Conservation (phyloP, 1,284 basidiomycete species). For the Marasmius fiardii region DNA sequence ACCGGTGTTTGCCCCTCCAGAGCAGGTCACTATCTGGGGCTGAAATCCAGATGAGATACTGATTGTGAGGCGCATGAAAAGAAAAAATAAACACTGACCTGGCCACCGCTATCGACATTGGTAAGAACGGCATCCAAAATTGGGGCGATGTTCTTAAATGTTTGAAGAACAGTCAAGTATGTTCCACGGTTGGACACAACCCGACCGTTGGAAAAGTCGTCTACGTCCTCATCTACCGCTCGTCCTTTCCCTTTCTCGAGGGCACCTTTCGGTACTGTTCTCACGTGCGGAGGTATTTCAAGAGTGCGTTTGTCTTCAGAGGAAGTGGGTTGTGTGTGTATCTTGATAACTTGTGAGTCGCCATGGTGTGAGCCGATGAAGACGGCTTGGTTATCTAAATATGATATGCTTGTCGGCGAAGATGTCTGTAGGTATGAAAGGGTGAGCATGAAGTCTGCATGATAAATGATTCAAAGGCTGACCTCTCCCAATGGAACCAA, state of each 20-base stretch:
- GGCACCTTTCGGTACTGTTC: conserved; percentile 32
- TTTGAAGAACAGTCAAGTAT: conserved; percentile 57
- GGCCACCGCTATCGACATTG: conserved; percentile 71
- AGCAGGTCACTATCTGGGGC: conserved; percentile 86
- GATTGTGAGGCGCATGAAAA: conserved; percentile 6
- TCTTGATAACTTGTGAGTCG: conserved; percentile 73
- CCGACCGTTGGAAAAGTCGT: conserved; percentile 31
- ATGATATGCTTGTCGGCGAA: conserved; percentile 72
- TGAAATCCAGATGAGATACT: conserved; percentile 26
- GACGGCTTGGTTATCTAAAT: conserved; percentile 71
- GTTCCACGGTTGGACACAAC: conserved; percentile 49
- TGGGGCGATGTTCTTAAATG: conserved; percentile 82
- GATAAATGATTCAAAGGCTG: conserved; percentile 17
- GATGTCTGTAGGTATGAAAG: conserved; percentile 53
- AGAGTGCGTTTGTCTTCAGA: conserved; percentile 43
- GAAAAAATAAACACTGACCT: conserved; percentile 47
- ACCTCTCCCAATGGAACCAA: conserved; percentile 76
- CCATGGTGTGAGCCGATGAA: conserved; percentile 85
- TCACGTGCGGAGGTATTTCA: conserved; percentile 44
- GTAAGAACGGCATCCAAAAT: conserved; percentile 82
- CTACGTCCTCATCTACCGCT: conserved; percentile 22
- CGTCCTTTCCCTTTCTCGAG: conserved; percentile 32
- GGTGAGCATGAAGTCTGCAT: not conserved
- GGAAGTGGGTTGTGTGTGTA: conserved; percentile 45
- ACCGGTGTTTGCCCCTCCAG: conserved; percentile 81